A percentile compares a stretch with the other conserved stretches of the same genome.
Evolutionary conservation across 2,329 filamentous ascomycete species (phyloP).

Genomic region (Trichophaea hybrida): DNA sequence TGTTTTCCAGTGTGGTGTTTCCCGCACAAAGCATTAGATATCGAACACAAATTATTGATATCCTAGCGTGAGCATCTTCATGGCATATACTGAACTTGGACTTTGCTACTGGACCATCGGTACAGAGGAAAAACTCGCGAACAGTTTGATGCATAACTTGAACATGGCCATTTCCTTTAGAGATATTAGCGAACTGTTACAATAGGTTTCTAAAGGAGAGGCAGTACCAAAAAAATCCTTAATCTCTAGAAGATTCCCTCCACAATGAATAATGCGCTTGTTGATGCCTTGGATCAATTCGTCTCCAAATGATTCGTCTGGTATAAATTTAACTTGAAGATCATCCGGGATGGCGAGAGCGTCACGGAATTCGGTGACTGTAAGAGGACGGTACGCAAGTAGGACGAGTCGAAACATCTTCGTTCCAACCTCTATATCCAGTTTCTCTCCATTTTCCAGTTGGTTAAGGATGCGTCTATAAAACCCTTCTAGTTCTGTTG

Average conservation of each 20-base stretch:
- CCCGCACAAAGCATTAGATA: not conserved
- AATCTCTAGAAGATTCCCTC: not conserved
- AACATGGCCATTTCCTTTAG: not conserved
- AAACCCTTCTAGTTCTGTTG: not conserved
- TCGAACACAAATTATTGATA: not conserved
- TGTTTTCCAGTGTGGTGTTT: not conserved
- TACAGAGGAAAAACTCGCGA: not conserved
- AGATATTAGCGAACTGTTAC: not conserved
- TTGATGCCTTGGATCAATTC: not conserved
- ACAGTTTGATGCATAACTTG: constrained; percentile 5
- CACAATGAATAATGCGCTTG: not conserved
- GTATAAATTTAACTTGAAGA: not conserved
- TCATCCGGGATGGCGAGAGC: not conserved
- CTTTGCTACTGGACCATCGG: not conserved
- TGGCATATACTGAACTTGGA: not conserved
- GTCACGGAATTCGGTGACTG: not conserved
- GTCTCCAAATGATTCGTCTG: not conserved
- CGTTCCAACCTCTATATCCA: not conserved
- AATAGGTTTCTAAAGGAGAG: not conserved
- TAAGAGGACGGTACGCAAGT: not conserved
- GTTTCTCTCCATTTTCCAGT: not conserved
- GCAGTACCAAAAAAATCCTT: not conserved
- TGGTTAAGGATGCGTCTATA: not conserved
- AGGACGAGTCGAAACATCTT: not conserved
- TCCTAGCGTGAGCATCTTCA: not conserved